These are phyloP conservation scores for Xylaria hypoxylon DNA, from an alignment of 2,329 filamentous ascomycete species.

Conservation along the genomic window DNA sequence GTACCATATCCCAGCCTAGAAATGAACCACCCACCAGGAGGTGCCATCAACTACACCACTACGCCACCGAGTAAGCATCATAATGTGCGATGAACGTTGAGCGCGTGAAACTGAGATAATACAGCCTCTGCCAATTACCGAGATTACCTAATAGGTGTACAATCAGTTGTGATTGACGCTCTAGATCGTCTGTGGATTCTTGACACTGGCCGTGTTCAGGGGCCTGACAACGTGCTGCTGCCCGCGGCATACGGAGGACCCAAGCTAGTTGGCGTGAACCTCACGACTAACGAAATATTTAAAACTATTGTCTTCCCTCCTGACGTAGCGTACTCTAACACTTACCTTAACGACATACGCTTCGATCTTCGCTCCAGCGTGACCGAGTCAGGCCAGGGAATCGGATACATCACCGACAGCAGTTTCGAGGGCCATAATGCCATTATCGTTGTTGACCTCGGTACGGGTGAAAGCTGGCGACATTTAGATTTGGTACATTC, in stretches of 20 bases:
- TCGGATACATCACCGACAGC: conserved; percentile 66
- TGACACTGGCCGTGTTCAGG: conserved; percentile 59
- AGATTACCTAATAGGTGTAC: conserved; percentile 63
- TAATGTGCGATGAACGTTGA: neutral
- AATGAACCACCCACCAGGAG: conserved; percentile 59
- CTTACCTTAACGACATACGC: conserved; percentile 65
- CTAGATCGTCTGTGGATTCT: conserved; percentile 64
- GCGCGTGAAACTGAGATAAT: conserved; percentile 4
- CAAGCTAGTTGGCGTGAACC: conserved; percentile 62
- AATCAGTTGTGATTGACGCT: conserved; percentile 64
- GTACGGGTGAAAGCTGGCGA: conserved; percentile 61
- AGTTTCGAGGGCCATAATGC: conserved; percentile 61
- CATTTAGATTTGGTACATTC: conserved; percentile 58
- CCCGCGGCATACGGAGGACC: conserved; percentile 60
- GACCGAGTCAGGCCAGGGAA: conserved; percentile 56
- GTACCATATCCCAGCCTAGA: conserved; percentile 44
- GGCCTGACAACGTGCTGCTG: conserved; percentile 57
- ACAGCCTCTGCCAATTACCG: conserved; percentile 58
- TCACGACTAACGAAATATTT: conserved; percentile 59
- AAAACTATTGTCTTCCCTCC: conserved; percentile 63
- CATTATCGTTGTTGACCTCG: conserved; percentile 63
- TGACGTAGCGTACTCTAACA: conserved; percentile 58
- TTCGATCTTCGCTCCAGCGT: conserved; percentile 61
- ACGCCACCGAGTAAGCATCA: conserved; percentile 52
- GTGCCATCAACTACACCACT: conserved; percentile 63